Evolutionary conservation across 2,329 filamentous ascomycete genomes (phyloP), one percentile per base, ranked within the genome.

Genomic region (Sclerotinia nivalis): DNA sequence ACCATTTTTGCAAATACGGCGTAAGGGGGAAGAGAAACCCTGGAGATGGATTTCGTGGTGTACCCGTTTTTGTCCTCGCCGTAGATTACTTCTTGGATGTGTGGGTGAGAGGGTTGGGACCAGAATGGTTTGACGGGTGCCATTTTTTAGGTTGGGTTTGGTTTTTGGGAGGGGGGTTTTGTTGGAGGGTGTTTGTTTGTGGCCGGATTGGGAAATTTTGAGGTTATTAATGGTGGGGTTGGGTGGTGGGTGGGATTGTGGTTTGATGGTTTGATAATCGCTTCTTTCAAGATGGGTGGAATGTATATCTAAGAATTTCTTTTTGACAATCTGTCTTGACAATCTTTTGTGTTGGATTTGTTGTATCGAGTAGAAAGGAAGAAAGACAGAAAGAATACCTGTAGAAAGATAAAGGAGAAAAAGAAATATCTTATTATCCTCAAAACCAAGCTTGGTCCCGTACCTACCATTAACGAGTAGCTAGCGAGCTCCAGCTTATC

Each of bases 1-100:
- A 69, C 82, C 78, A 93, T 80, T 78, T 89, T 89, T 66, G 90
- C 89, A 72, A 87, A 91, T 61, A 91, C 80, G 49, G 84, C 87
- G 79, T 90, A 90, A 2, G 88, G 86, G 2, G 88, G 83, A 58
- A 90, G 80, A 25, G 81, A 74, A 69, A 86, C 80, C 72, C 80
- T 84, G 54, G 88, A 88, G 73, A 87, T 76, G 76, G 86, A 88
- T 79, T 88, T 88, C 72, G 87, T 86, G 72, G 84, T 85, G 80
- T 86, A 90, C 22, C 58, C 67, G 18, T 76, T 76, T 71, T 82
- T 80, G 37, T 84, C 81, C 76, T 84, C 83, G 78, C 84, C 80
- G 75, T 78, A 68, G 73, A 87, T 78, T 75, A 89, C 86, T 71
- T 87, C 80, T 76, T 88, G 87, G 74, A 88, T 80, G 58, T 81